These are phyloP conservation scores for Bisporella sp. DNA, from an alignment of 2,329 filamentous ascomycete species.

Conservation along the genomic window DNA sequence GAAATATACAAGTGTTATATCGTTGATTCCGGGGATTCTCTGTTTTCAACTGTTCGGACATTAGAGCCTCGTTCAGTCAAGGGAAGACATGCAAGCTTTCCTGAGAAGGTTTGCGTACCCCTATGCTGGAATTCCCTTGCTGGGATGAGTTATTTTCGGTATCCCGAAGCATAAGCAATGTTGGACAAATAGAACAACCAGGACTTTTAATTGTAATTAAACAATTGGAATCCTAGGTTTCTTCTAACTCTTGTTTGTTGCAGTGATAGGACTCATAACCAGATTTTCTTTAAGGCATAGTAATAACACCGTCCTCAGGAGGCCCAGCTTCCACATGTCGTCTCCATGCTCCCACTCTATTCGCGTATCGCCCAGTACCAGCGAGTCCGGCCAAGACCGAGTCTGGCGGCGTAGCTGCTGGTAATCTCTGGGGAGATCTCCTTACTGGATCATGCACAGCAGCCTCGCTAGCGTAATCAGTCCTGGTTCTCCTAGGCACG, in stretches of 20 bases:
- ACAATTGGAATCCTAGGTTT: not conserved
- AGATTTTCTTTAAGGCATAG: not conserved
- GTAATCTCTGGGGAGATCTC: slow-evolving; percentile 1
- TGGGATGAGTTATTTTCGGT: no score
- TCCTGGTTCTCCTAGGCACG: slow-evolving; percentile 18
- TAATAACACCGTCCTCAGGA: slow-evolving; percentile 23
- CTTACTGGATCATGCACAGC: slow-evolving; percentile 18
- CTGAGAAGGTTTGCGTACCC: no score
- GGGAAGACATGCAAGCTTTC: no score
- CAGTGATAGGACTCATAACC: not conserved
- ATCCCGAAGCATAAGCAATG: no score
- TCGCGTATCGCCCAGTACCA: slow-evolving; percentile 12
- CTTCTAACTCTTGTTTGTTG: not conserved
- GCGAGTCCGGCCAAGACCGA: slow-evolving; percentile 22
- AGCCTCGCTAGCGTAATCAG: slow-evolving; percentile 21
- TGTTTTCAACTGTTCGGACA: no score
- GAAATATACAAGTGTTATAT: no score
- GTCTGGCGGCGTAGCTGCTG: not conserved
- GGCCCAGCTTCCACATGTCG: slow-evolving; percentile 22
- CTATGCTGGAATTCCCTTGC: no score
- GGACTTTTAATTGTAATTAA: no score
- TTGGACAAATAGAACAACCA: no score
- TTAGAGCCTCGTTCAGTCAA: no score
- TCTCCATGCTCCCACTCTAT: slow-evolving; percentile 26
- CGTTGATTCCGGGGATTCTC: no score